phyloP scores from a whole-genome alignment of 1,139 yeast species.

The Maudiozyma humilis region DNA sequence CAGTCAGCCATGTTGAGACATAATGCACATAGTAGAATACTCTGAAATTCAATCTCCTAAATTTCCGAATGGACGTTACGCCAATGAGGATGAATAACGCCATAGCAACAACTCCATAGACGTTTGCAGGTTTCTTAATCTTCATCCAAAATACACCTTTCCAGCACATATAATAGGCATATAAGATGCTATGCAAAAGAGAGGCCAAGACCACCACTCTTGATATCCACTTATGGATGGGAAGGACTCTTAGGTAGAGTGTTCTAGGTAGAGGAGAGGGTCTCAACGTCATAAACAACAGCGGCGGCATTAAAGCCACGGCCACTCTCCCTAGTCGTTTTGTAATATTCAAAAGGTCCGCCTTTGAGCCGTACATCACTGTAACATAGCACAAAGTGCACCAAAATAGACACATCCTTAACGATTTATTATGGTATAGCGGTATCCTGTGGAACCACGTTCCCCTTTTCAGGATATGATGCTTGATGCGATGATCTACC shows the following conservation, averaged over 20 bases:
- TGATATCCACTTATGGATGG: constrained; percentile 75
- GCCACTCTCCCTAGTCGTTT: constrained; percentile 45
- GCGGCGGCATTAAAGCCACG: constrained; percentile 57
- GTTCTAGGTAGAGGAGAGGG: constrained; percentile 52
- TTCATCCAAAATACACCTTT: constrained; percentile 40
- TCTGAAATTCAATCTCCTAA: constrained; percentile 49
- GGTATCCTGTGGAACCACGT: constrained; percentile 19
- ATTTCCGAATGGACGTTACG: constrained; percentile 46
- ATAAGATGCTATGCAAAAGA: constrained; percentile 42
- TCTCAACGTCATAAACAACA: constrained; percentile 51
- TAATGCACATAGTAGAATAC: constrained; percentile 64
- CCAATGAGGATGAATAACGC: constrained; percentile 38
- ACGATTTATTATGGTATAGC: constrained; percentile 23
- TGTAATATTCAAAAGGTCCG: constrained; percentile 25
- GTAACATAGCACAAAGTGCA: constrained; percentile 10
- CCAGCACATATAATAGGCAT: constrained; percentile 40
- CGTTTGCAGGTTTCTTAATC: constrained; percentile 41
- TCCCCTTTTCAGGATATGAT: constrained; percentile 16
- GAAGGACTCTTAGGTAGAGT: constrained; percentile 48
- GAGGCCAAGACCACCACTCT: constrained; percentile 50
- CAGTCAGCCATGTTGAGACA: constrained; percentile 54
- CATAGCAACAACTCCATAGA: constrained; percentile 54
- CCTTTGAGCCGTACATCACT: constrained; percentile 14
- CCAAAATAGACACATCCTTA: constrained; percentile 24
- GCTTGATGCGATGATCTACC: constrained; percentile 20